These are phyloP conservation scores for Magnaporthiopsis poae DNA, from an alignment of 2,329 filamentous ascomycete species.

Conservation along the genomic window DNA sequence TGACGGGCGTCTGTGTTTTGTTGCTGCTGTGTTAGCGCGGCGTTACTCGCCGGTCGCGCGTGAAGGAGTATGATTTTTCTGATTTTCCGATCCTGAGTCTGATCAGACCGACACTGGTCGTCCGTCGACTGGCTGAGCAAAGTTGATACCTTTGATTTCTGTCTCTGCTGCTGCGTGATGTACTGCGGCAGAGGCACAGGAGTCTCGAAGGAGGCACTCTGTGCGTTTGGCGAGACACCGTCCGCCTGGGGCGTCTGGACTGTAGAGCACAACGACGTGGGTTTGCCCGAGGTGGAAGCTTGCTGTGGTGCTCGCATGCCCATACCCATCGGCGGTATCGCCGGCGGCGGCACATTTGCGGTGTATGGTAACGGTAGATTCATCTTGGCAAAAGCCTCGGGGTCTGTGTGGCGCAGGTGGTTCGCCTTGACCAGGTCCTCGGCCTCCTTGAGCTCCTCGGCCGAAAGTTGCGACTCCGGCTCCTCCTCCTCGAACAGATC, in stretches of 20 bases:
- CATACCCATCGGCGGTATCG: neutral
- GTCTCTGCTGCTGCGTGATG: neutral
- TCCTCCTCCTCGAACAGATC: conserved; percentile 67
- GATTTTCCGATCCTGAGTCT: neutral
- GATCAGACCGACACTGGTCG: neutral
- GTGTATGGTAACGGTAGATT: no score
- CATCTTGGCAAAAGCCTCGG: neutral
- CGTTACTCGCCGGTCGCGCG: neutral
- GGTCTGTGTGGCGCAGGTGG: conserved; percentile 12
- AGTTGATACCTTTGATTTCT: neutral
- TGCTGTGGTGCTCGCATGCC: neutral
- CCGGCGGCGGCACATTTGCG: neutral
- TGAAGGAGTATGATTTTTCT: neutral
- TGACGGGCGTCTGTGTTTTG: neutral
- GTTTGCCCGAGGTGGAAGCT: neutral
- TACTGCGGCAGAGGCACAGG: neutral
- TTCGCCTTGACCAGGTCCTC: conserved; percentile 26
- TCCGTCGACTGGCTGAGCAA: neutral
- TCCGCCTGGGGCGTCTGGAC: no score
- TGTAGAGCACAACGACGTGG: no score
- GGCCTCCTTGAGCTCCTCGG: conserved; percentile 50
- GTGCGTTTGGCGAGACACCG: neutral
- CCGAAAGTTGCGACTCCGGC: conserved; percentile 45
- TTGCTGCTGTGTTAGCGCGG: neutral
- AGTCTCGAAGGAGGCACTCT: neutral